Conservation (phyloP, 495 filamentous ascomycete species). For the Collariella sp. region DNA sequence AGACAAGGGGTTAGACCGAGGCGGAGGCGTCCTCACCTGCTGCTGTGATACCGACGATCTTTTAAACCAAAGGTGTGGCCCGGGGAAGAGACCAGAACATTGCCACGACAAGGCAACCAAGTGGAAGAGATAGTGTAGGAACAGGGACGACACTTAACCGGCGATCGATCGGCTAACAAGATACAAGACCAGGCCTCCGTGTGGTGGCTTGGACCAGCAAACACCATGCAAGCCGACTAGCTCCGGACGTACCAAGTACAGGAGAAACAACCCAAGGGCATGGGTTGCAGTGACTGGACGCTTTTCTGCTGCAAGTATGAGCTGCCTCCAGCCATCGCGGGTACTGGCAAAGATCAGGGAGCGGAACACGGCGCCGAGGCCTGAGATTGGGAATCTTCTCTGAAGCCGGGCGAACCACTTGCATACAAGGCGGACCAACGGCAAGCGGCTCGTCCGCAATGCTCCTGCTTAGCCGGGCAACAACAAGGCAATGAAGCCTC, state of each 20-base stretch:
- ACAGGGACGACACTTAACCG: neutral
- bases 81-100: neutral
- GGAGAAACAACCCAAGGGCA: neutral
- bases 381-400: too few species aligned
- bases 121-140: neutral
- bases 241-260: neutral
- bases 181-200: neutral
- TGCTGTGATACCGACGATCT: neutral
- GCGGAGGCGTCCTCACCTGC: neutral
- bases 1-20: neutral
- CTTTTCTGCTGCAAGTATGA: too few species aligned
- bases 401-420: too few species aligned
- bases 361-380: too few species aligned
- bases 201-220: neutral
- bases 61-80: neutral
- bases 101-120: neutral
- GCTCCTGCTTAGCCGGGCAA: too few species aligned
- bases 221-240: neutral
- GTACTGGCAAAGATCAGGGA: too few species aligned
- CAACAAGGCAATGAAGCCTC: too few species aligned
- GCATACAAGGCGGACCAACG: too few species aligned
- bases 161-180: neutral
- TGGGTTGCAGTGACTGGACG: neutral
- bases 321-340: too few species aligned
- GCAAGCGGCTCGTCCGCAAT: too few species aligned